Base-by-base conservation (phyloP, 2,329 filamentous ascomycete species). In the Fusarium virguliforme region DNA sequence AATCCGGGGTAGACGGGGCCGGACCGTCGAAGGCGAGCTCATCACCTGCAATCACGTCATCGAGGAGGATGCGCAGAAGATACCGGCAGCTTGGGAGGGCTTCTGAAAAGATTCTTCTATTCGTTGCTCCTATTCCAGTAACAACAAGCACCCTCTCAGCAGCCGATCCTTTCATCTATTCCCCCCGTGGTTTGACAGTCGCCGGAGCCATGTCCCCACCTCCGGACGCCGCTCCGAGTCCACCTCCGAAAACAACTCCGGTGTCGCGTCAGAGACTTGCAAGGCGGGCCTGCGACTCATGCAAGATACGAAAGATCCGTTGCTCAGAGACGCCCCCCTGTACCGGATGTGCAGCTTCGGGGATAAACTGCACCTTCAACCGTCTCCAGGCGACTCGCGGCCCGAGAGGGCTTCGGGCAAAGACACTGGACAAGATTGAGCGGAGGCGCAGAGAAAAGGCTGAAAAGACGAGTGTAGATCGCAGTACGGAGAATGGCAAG, bases 291-390 rank as follows among this genome's bases (percentile, higher is more conserved):
- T 87, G 85, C 74, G 85, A 87, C 67, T 84, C 82, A 22, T 87
- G 85, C 78, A 86, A 85, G 77, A 81, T 87, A 43, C 82, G 85
- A 60, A 87, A 87, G 77, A 83, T 87, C 64, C 82, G 83, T 51
- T 87, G 85, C 74, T 83, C 82, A 13, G 85, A 85, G 54, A 77
- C 78, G 2, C 78, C 83, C 24, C 85, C 85, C 7, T 87, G 85
- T 63, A 77, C 77, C 28, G 81, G 83, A 9, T 87, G 85, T 68
- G 73, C 78, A 26, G 79, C 82, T 15, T 80, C 83, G 3, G 79
- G 82, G 8, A 82, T 87, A 56, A 79, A 83, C 15, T 87, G 85
- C 74, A 87, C 85, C n/a, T 87, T 86, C 74, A 82, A 83, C 63
- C 82, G 81, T 13, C 75, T 76, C 6, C 84, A 83, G 46, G 79